A percentile compares a stretch with the other conserved stretches of the same genome.
phyloP scores from a whole-genome alignment of 495 filamentous ascomycete species.

The Lophiostoma macrostomum region DNA sequence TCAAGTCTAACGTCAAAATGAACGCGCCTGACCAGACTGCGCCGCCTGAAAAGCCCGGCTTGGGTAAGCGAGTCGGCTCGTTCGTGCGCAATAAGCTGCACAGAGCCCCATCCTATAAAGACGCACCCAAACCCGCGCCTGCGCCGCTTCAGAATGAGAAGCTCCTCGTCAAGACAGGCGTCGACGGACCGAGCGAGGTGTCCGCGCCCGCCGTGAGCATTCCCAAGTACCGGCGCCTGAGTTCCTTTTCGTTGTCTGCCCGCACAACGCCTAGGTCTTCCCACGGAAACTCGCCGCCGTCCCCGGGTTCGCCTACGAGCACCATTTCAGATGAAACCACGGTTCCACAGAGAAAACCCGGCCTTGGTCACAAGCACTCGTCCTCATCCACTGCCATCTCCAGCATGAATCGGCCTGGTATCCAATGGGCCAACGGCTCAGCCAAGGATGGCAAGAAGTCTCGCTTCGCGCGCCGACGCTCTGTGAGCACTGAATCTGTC shows the following conservation, averaged over 20 bases:
- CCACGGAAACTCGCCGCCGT: constrained; percentile 30
- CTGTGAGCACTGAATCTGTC: constrained; percentile 26
- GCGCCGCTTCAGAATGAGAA: background rate
- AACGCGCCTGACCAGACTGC: background rate
- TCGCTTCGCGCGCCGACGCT: constrained; percentile 20
- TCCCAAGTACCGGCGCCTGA: constrained; percentile 20
- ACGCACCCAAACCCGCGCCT: background rate
- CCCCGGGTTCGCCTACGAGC: constrained; percentile 32
- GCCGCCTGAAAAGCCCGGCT: constrained; percentile 15
- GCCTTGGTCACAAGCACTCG: constrained; percentile 24
- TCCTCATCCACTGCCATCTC: constrained; percentile 22
- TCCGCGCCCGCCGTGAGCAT: constrained; percentile 16
- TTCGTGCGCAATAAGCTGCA: constrained; percentile 28
- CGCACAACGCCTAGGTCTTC: constrained; percentile 29
- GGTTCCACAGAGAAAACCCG: background rate
- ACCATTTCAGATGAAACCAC: constrained; percentile 28
- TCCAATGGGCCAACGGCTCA: constrained; percentile 17
- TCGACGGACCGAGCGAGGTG: constrained; percentile 19
- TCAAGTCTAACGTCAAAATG: constrained; percentile 5
- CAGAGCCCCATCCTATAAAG: constrained; percentile 15
- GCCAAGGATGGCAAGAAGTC: constrained; percentile 12
- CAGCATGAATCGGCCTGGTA: constrained; percentile 10
- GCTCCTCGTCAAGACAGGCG: constrained; percentile 19
- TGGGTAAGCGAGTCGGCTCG: constrained; percentile 24
- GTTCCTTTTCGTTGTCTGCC: constrained; percentile 30